Conservation (phyloP, 129 eudicot genomes). For the Artemisia tridentata region DNA sequence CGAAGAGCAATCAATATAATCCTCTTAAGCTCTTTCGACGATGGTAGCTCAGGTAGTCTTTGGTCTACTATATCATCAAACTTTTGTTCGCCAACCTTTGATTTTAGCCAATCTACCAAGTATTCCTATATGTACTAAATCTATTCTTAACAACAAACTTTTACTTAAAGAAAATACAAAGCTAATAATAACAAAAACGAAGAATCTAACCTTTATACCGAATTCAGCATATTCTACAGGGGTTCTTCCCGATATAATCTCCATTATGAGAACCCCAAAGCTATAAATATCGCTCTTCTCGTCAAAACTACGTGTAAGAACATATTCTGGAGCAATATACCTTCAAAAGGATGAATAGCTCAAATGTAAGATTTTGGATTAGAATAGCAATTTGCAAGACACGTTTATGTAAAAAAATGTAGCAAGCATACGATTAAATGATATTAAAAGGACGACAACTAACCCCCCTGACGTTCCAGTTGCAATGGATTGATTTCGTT, state of each 20-base stretch:
- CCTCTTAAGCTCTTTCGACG: slow-evolving; percentile 42
- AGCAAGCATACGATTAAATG: neutral
- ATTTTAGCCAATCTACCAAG: slow-evolving; percentile 49
- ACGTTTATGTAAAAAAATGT: too few species aligned
- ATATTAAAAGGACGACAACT: neutral
- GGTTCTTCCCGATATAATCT: slow-evolving; percentile 48
- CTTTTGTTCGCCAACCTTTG: slow-evolving; percentile 31
- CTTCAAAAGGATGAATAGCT: slow-evolving; percentile 20
- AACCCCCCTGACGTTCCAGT: slow-evolving; percentile 53
- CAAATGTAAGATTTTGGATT: too few species aligned
- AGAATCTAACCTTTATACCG: slow-evolving; percentile 35
- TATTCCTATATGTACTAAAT: slow-evolving; percentile 28
- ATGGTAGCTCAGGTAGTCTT: slow-evolving; percentile 34
- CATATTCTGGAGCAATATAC: slow-evolving; percentile 50
- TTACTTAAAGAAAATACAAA: too few species aligned
- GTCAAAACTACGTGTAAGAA: slow-evolving; percentile 5
- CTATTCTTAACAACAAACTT: neutral
- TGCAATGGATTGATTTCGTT: slow-evolving; percentile 7
- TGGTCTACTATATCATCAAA: slow-evolving; percentile 35
- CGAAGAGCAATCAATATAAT: slow-evolving; percentile 47
- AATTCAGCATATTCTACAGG: slow-evolving; percentile 16
- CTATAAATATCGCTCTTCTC: slow-evolving; percentile 56
- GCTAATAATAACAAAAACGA: neutral
- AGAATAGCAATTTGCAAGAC: too few species aligned
- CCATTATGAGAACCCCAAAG: slow-evolving; percentile 53